Evolutionary conservation across 2,329 filamentous ascomycete genomes (phyloP).

Genomic region (Coleophoma crateriformis): DNA sequence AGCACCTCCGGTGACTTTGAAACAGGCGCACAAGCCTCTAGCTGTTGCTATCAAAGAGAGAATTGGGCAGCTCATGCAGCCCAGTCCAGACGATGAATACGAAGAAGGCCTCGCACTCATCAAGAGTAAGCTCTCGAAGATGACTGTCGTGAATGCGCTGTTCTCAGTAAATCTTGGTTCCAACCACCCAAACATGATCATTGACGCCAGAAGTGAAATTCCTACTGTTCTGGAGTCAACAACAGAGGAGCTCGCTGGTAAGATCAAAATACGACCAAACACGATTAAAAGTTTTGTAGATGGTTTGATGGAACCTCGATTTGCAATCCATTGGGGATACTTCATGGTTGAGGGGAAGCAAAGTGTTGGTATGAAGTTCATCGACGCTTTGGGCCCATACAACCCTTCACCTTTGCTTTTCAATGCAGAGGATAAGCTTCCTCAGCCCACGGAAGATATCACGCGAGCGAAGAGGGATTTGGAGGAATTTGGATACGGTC

Average conservation of each 20-base stretch:
- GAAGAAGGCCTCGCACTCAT: constrained; percentile 6
- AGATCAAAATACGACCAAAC: background rate
- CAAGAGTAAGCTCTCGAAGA: constrained; percentile 17
- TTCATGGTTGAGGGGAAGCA: constrained; percentile 18
- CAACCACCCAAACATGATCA: background rate
- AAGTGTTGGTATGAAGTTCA: constrained; percentile 20
- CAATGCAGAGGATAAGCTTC: constrained; percentile 21
- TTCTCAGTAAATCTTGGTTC: background rate
- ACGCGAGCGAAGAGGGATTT: constrained; percentile 22
- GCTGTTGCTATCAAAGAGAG: too few relatives aligned
- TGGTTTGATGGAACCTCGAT: constrained; percentile 18
- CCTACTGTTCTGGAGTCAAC: background rate
- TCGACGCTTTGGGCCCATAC: constrained; percentile 17
- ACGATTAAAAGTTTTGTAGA: background rate
- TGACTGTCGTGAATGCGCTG: background rate
- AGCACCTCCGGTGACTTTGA: too few relatives aligned
- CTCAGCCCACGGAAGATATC: constrained; percentile 25
- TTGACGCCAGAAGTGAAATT: background rate
- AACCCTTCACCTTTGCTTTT: constrained; percentile 11
- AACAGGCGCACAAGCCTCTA: too few relatives aligned
- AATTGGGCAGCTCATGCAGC: too few relatives aligned
- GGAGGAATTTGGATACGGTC: constrained; percentile 21
- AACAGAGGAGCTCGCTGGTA: background rate
- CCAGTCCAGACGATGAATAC: too few relatives aligned
- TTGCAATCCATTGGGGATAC: constrained; percentile 21